phyloP scores from a whole-genome alignment of 2,329 filamentous ascomycete genomes.

The Aspergillus ruber region DNA sequence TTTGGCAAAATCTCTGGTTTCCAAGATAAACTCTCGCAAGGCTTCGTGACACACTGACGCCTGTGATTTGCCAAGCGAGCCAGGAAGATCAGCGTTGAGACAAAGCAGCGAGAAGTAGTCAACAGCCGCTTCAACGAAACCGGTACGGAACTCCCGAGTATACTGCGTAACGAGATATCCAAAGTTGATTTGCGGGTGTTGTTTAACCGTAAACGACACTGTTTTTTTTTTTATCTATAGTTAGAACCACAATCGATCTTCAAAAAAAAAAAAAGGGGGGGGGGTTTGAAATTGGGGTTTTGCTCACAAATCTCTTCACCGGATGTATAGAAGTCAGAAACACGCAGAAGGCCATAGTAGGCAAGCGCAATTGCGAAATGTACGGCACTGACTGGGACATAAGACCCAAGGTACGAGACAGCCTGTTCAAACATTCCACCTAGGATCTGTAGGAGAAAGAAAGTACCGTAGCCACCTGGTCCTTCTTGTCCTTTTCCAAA shows the following conservation, averaged over 20 bases:
- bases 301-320: conserved; percentile 61
- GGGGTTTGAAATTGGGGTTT: background rate
- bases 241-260: conserved; percentile 10
- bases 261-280: no score
- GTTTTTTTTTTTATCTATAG: conserved; percentile 3
- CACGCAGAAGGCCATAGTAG: conserved; percentile 82
- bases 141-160: conserved; percentile 89
- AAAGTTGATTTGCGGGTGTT: conserved; percentile 79
- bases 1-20: conserved; percentile 91
- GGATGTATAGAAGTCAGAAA: conserved; percentile 70
- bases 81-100: conserved; percentile 76
- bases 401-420: conserved; percentile 81
- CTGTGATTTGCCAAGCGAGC: conserved; percentile 68
- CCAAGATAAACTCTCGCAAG: conserved; percentile 87
- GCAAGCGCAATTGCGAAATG: conserved; percentile 88
- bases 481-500: conserved; percentile 80
- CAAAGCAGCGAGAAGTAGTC: conserved; percentile 91
- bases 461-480: conserved; percentile 75
- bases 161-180: conserved; percentile 90
- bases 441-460: conserved; percentile 86
- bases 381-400: conserved; percentile 86
- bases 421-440: conserved; percentile 93
- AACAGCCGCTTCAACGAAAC: conserved; percentile 79
- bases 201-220: conserved; percentile 50
- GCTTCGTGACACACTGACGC: conserved; percentile 83